phyloP scores from a whole-genome alignment of 805 yeast genomes.

The Saccharomycopsis sp. region DNA sequence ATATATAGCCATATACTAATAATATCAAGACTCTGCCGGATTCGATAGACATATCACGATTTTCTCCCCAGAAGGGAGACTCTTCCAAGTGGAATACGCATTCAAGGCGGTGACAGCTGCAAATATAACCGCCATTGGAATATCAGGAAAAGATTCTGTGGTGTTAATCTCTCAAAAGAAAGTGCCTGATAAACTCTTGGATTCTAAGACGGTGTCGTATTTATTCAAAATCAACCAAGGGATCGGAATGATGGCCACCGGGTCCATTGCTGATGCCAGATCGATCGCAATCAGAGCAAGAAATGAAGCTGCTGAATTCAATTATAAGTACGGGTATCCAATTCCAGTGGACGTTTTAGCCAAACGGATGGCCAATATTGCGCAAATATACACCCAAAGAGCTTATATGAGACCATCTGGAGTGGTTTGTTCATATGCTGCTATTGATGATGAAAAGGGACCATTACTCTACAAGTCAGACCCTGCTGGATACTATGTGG shows the following conservation, averaged over 20 bases:
- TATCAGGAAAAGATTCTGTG: slow-evolving; percentile 79
- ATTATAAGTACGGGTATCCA: slow-evolving; percentile 91
- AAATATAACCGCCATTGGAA: slow-evolving; percentile 81
- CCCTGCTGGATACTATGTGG: slow-evolving; percentile 94
- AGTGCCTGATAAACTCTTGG: slow-evolving; percentile 90
- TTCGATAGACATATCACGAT: slow-evolving; percentile 98
- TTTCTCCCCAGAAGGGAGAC: slow-evolving; percentile 96
- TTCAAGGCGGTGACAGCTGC: slow-evolving; percentile 94
- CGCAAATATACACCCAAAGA: slow-evolving; percentile 94
- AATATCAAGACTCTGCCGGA: slow-evolving; percentile 59
- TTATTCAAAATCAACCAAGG: slow-evolving; percentile 74
- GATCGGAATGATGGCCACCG: slow-evolving; percentile 88
- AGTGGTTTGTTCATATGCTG: slow-evolving; percentile 81
- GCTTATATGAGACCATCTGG: slow-evolving; percentile 99
- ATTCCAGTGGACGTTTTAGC: slow-evolving; percentile 93
- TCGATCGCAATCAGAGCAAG: slow-evolving; percentile 86
- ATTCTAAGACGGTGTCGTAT: slow-evolving; percentile 79
- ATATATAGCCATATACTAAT: too few relatives aligned
- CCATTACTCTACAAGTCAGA: slow-evolving; percentile 89
- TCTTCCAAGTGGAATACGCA: slow-evolving; percentile 96
- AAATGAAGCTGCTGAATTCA: slow-evolving; percentile 92
- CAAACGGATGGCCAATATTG: slow-evolving; percentile 90
- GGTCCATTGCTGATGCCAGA: slow-evolving; percentile 94
- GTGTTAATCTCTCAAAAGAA: slow-evolving; percentile 92
- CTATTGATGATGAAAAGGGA: slow-evolving; percentile 85